A percentile compares a stretch with the other conserved stretches of the same genome.
Conservation (phyloP, 208 protist genomes). For the Crithidia acanthocephali region DNA sequence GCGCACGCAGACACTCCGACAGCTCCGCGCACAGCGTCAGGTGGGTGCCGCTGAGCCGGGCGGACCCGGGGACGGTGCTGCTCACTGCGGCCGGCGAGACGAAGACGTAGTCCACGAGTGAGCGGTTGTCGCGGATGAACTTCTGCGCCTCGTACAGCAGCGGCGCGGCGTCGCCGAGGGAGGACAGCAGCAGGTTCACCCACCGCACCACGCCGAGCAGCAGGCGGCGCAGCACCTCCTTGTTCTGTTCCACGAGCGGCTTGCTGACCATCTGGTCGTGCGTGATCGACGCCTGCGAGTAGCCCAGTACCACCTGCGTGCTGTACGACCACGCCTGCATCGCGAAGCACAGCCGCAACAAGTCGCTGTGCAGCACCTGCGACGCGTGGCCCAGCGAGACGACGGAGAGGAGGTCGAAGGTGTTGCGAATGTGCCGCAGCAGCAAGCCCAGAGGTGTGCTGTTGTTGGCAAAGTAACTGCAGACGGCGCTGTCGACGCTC, state of each 20-base stretch:
- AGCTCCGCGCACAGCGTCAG: conserved; percentile 67
- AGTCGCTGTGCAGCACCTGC: conserved; percentile 60
- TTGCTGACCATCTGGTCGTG: conserved; percentile 20
- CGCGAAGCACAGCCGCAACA: conserved; percentile 53
- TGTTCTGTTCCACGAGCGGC: conserved; percentile 57
- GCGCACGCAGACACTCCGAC: conserved; percentile 53
- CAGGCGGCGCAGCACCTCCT: conserved; percentile 62
- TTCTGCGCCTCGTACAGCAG: conserved; percentile 56
- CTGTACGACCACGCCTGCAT: conserved; percentile 74
- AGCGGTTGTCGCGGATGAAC: conserved; percentile 64
- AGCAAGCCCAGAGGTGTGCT: conserved; percentile 26
- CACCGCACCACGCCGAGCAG: conserved; percentile 62
- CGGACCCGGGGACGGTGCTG: conserved; percentile 14
- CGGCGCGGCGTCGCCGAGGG: conserved; percentile 49
- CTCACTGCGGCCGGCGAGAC: conserved; percentile 29
- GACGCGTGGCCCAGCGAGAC: conserved; percentile 59
- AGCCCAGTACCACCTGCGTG: conserved; percentile 61
- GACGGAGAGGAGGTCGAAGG: conserved; percentile 68
- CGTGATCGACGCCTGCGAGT: conserved; percentile 26
- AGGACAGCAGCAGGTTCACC: conserved; percentile 70
- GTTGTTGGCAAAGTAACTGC: conserved; percentile 46
- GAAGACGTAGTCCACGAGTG: conserved; percentile 69
- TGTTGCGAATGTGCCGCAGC: conserved; percentile 54
- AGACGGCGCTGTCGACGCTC: conserved; percentile 59
- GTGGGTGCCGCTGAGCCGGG: conserved; percentile 43